These are phyloP conservation scores for Hymenochaete sp. DNA, from an alignment of 1,284 basidiomycete species.

Conservation along the genomic window DNA sequence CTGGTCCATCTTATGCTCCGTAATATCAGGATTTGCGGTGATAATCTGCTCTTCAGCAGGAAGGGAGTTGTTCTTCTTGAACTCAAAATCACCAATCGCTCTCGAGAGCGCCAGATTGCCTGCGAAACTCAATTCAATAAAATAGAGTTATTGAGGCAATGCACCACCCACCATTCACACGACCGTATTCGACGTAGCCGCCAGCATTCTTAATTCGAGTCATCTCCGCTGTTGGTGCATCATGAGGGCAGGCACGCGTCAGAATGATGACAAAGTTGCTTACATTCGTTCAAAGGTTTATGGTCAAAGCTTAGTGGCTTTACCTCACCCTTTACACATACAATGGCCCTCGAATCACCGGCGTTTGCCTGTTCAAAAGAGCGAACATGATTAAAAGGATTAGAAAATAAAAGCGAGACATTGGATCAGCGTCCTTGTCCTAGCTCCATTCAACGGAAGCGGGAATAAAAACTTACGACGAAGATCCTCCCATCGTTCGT, in stretches of 20 bases:
- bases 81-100: conserved; percentile 97
- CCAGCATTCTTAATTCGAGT: conserved; percentile 88
- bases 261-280: conserved; percentile 24
- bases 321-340: conserved; percentile 78
- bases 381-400: conserved; percentile 1
- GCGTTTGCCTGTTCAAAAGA: conserved; percentile 74
- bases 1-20: conserved; percentile 66
- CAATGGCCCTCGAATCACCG: conserved; percentile 92
- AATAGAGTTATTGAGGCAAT: conserved; percentile 1
- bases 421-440: background rate
- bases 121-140: conserved; percentile 26
- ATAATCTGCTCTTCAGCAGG: conserved; percentile 90
- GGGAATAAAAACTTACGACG: conserved; percentile 46
- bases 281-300: conserved; percentile 85
- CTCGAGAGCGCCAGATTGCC: conserved; percentile 94
- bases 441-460: conserved; percentile 1
- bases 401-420: background rate
- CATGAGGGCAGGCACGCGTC: background rate
- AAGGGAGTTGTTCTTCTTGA: conserved; percentile 87
- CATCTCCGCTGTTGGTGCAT: conserved; percentile 57
- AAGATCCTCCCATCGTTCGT: conserved; percentile 74
- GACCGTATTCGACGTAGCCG: conserved; percentile 94
- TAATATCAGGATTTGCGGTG: conserved; percentile 91
- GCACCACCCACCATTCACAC: conserved; percentile 81
- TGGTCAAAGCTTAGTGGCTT: conserved; percentile 92